Evolutionary conservation across 768 basidiomycete genomes (phyloP).

Genomic region (Pluteus cervinus): DNA sequence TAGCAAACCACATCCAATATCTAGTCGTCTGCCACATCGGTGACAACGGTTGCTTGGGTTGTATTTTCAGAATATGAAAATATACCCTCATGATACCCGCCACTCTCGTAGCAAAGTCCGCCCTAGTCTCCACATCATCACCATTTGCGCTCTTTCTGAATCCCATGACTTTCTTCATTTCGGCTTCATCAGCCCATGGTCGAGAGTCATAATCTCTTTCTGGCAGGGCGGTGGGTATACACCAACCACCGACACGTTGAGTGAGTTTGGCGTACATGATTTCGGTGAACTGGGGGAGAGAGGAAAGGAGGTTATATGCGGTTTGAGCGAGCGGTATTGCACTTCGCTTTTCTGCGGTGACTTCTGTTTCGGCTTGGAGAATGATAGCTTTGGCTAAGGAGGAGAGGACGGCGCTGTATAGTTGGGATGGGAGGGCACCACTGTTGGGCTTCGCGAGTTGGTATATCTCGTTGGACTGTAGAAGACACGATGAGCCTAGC

Average conservation of each 20-base stretch:
- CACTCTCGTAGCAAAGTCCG: conserved; percentile 63
- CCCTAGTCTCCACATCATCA: conserved; percentile 44
- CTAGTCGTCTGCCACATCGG: conserved; percentile 54
- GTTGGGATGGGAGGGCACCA: conserved; percentile 23
- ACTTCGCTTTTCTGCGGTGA: conserved; percentile 79
- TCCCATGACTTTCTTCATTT: conserved; percentile 49
- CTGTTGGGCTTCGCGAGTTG: conserved; percentile 26
- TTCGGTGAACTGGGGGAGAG: conserved; percentile 52
- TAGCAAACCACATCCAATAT: conserved; percentile 69
- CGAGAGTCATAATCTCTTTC: conserved; percentile 41
- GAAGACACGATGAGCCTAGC: conserved; percentile 4
- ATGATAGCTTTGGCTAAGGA: conserved; percentile 87
- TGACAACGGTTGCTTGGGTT: conserved; percentile 38
- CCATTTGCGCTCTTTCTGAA: conserved; percentile 35
- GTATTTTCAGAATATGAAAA: conserved; percentile 58
- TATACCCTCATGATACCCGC: conserved; percentile 84
- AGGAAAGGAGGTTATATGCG: conserved; percentile 61
- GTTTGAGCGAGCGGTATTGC: conserved; percentile 81
- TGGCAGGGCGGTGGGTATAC: conserved; percentile 62
- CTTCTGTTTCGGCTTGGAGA: conserved; percentile 90
- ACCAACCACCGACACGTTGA: conserved; percentile 87
- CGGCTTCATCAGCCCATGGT: conserved; percentile 34
- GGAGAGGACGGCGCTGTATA: conserved; percentile 76
- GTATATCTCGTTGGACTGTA: conserved; percentile 33
- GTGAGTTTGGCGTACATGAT: conserved; percentile 82